Percentiles rank a stretch among this genome's conserved stretches.
These are phyloP conservation scores for Saccharomyces mikatae DNA, from an alignment of 805 yeast species.

Conservation along the genomic window DNA sequence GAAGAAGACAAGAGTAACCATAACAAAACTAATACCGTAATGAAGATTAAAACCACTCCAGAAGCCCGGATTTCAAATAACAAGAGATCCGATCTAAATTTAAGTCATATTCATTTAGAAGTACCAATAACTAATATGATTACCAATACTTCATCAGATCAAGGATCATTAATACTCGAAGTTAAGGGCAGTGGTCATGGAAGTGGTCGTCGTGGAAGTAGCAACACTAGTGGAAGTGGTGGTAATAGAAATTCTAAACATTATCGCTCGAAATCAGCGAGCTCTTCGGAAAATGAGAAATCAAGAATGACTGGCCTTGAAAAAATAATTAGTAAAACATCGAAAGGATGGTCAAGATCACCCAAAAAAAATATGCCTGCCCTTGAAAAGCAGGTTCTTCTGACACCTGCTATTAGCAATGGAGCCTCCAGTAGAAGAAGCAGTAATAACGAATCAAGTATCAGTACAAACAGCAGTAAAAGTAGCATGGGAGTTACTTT, in stretches of 20 bases:
- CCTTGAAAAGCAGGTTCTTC: neutral
- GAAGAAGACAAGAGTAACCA: neutral
- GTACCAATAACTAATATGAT: neutral
- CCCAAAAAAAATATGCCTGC: conserved; percentile 6
- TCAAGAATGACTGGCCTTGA: conserved; percentile 16
- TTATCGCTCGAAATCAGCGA: neutral
- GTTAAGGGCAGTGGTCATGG: neutral
- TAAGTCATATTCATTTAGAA: neutral
- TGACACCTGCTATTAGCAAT: neutral
- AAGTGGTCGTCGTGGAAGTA: neutral
- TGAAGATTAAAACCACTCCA: neutral
- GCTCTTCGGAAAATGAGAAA: conserved; percentile 6
- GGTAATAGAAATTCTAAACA: neutral
- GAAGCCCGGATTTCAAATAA: neutral
- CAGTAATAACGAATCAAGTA: neutral
- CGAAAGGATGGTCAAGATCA: conserved; percentile 17
- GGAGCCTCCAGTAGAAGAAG: neutral
- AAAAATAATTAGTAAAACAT: conserved; percentile 15
- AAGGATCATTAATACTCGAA: neutral
- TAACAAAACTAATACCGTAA: neutral
- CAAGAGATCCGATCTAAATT: neutral
- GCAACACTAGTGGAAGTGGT: neutral
- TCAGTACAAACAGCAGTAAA: neutral
- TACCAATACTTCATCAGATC: neutral
- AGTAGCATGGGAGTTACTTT: neutral